Evolutionary conservation across 352 stramenopile genomes (phyloP), one percentile per base, ranked within the genome.

Genomic region (Globisporangium radiosum): DNA sequence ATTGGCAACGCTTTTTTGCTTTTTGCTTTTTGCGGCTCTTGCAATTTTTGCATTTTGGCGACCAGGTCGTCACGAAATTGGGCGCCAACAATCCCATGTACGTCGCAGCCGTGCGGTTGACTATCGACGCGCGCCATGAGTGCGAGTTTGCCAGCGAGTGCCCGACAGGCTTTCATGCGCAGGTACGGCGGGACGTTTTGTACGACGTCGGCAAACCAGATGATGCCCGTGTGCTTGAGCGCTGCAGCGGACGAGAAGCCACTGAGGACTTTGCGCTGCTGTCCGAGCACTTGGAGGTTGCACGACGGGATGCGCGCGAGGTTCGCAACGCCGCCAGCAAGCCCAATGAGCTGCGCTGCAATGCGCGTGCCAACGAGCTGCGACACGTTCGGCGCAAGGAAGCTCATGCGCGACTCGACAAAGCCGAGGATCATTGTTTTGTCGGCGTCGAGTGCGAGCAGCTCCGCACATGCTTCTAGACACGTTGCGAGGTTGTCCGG

Each of bases 1-100:
- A 96, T 94, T 11, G 97, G 97, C 57, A 99, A 76, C 9, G 97
- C 92, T 70, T 99, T 99, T 65, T 98, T 95, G 5, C 89, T 96
- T 66, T 97, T 98, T 40, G 92, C 96, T 64, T 98, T 97, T 52
- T 98, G 90, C 3, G 96, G 96, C 63, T 99, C 95, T 64, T 99
- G 89, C 88, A 89, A 98, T 63, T 99, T 98, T 57, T 90, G 82
- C 71, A 99, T 96, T 69, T 99, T 99, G 0, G 75, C 70, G 38
- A 94, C 62, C n/a, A 99, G 81, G 38, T 98, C 88, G 5, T 80
- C 73, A 36, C 85, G 80, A 63, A 98, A 98, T 49, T 82, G 76
- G 15, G 80, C 65, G 38, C 96, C 97, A 1, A 85, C 76, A 13
- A 74, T 59, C 14, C 76, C 81, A 47, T 90, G 70, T 7, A 62